Conservation (phyloP, 306 rosid genomes). For the Quercus dentata region DNA sequence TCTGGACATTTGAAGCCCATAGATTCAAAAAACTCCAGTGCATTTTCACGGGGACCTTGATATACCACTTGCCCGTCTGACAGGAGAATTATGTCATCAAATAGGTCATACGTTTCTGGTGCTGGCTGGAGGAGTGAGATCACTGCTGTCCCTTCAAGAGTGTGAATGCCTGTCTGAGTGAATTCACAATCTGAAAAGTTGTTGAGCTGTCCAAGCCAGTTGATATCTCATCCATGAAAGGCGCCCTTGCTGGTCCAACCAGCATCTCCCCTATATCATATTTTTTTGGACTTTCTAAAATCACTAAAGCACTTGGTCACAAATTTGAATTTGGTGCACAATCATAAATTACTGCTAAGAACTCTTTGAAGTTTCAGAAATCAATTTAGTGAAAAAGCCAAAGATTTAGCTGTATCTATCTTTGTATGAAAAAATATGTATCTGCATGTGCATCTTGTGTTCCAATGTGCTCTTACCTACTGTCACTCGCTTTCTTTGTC, state of each 20-base stretch:
- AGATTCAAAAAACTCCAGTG: conserved; percentile 65
- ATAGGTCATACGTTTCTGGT: conserved; percentile 82
- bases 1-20: conserved; percentile 89
- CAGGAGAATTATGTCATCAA: conserved; percentile 80
- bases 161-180: conserved; percentile 72
- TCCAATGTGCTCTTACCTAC: conserved; percentile 45
- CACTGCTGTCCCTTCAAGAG: conserved; percentile 75
- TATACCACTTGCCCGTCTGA: conserved; percentile 85
- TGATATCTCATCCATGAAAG: conserved; percentile 96
- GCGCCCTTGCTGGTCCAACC: conserved; percentile 86
- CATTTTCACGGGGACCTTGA: conserved; percentile 84
- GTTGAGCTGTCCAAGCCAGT: conserved; percentile 96
- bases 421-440: too few relatives aligned
- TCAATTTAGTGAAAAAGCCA: background rate
- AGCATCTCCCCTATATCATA: conserved; percentile 81
- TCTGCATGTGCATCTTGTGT: too few relatives aligned
- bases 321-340: too few relatives aligned
- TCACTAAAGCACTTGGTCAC: too few relatives aligned
- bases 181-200: conserved; percentile 76
- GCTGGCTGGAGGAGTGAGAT: conserved; percentile 94
- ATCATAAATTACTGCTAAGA: too few relatives aligned
- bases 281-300: background rate
- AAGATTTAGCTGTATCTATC: too few relatives aligned
- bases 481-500: conserved; percentile 83
- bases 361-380: too few relatives aligned